These are phyloP conservation scores for Spiromastix sp. DNA, from an alignment of 2,329 filamentous ascomycete genomes.

Conservation along the genomic window DNA sequence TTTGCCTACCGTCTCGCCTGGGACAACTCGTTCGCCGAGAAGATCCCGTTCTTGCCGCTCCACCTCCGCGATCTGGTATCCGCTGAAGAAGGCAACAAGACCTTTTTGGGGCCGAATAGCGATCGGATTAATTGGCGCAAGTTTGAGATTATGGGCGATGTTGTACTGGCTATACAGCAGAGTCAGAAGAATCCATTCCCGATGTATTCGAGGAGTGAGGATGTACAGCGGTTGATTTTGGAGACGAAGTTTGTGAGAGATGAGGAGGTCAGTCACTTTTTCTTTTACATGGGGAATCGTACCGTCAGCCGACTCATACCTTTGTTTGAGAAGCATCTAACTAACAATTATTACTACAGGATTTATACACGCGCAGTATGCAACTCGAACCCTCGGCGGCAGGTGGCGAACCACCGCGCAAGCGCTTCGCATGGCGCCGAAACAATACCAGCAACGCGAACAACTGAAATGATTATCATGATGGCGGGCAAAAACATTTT, in stretches of 20 bases:
- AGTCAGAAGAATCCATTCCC: constrained; percentile 77
- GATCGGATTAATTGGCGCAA: constrained; percentile 95
- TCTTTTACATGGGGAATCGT: not conserved
- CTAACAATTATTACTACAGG: constrained; percentile 38
- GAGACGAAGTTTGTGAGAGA: constrained; percentile 74
- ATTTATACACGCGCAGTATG: constrained; percentile 49
- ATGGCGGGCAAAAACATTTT: no score
- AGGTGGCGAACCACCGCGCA: constrained; percentile 26
- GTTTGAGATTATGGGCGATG: constrained; percentile 90
- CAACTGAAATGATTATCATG: no score
- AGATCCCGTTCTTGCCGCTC: constrained; percentile 88
- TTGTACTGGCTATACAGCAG: constrained; percentile 80
- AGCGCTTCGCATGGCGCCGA: constrained; percentile 35
- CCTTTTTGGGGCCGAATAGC: constrained; percentile 64
- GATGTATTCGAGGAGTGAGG: constrained; percentile 48
- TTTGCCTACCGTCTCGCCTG: constrained; percentile 94
- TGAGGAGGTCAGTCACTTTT: constrained; percentile 60
- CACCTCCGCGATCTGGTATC: constrained; percentile 83
- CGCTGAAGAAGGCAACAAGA: constrained; percentile 84
- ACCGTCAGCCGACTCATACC: no score
- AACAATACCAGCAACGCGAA: no score
- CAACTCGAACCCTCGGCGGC: constrained; percentile 40
- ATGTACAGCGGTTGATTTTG: constrained; percentile 63
- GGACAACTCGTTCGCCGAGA: constrained; percentile 84
- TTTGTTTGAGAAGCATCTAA: no score